These are phyloP conservation scores for Incumbomyces lentus DNA, from an alignment of 2,329 filamentous ascomycete genomes.

Conservation along the genomic window DNA sequence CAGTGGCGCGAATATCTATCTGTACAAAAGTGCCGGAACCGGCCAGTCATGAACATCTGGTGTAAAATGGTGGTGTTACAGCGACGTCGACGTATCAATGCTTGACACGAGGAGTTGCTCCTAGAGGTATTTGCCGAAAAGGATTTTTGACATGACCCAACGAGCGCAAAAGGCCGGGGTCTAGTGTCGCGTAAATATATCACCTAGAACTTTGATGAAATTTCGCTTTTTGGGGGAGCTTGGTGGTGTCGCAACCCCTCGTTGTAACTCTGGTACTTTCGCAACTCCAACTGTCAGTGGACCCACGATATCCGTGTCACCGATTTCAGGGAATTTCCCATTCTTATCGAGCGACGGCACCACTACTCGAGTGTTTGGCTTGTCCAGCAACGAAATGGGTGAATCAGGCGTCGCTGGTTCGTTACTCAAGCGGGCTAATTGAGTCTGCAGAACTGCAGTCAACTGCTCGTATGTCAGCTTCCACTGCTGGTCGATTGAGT, in stretches of 20 bases:
- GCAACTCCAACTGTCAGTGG: constrained; percentile 58
- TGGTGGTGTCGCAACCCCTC: constrained; percentile 29
- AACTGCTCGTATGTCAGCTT: constrained; percentile 57
- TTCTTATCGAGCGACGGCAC: constrained; percentile 36
- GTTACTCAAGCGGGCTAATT: constrained; percentile 29
- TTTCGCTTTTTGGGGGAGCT: constrained; percentile 33
- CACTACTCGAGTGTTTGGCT: constrained; percentile 44
- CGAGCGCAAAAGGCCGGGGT: neutral
- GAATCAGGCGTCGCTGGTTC: constrained; percentile 20
- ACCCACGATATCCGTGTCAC: constrained; percentile 86
- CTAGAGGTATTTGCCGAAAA: neutral
- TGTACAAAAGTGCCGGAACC: neutral
- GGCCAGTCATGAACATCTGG: neutral
- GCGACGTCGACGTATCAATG: neutral
- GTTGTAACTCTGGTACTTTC: constrained; percentile 21
- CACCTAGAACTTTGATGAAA: constrained; percentile 35
- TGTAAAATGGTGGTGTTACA: neutral
- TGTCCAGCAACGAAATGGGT: constrained; percentile 18
- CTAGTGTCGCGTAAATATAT: constrained; percentile 24
- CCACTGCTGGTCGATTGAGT: constrained; percentile 67
- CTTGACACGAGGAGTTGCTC: neutral
- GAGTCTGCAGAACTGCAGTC: constrained; percentile 39
- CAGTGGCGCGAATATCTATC: neutral
- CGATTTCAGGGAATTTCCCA: constrained; percentile 78
- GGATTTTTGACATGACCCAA: neutral